These are phyloP conservation scores for Phialemoniopsis sp. DNA, from an alignment of 2,329 filamentous ascomycete genomes.

Conservation along the genomic window DNA sequence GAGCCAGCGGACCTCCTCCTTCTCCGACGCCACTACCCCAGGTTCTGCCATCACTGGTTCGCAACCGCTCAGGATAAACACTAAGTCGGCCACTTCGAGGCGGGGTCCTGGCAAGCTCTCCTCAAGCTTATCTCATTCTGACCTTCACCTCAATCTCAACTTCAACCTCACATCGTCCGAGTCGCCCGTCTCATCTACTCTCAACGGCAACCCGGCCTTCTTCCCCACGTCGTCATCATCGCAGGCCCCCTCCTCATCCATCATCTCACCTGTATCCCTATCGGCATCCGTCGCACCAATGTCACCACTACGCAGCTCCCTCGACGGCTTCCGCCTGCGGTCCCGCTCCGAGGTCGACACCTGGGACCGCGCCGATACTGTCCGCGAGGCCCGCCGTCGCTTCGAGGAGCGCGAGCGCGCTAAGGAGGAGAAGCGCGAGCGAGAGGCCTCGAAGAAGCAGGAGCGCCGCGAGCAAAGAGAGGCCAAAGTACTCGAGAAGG, in stretches of 20 bases:
- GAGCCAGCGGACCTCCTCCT: conserved; percentile 33
- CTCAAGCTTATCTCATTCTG: conserved; percentile 38
- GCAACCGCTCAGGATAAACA: conserved; percentile 20
- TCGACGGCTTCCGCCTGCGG: conserved; percentile 58
- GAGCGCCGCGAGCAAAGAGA: conserved; percentile 57
- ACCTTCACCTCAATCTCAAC: conserved; percentile 35
- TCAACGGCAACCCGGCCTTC: conserved; percentile 18
- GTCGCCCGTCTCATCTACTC: conserved; percentile 28
- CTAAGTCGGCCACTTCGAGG: conserved; percentile 5
- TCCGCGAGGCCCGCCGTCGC: conserved; percentile 57
- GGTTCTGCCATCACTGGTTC: no score
- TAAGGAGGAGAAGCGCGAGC: conserved; percentile 60
- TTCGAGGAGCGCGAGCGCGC: conserved; percentile 58
- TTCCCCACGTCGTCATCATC: conserved; percentile 18
- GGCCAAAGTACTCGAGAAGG: conserved; percentile 43
- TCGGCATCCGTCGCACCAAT: conserved; percentile 24
- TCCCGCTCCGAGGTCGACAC: conserved; percentile 57
- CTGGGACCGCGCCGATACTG: conserved; percentile 48
- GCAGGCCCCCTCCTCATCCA: conserved; percentile 12
- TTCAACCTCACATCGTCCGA: no score
- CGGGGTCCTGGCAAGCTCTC: conserved; percentile 16
- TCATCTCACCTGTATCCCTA: no score
- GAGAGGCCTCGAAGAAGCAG: conserved; percentile 52
- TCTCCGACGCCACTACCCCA: conserved; percentile 28
- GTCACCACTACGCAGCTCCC: conserved; percentile 53